These are phyloP conservation scores for Lasiodiplodia citricola DNA, from an alignment of 2,329 filamentous ascomycete genomes.

Conservation along the genomic window DNA sequence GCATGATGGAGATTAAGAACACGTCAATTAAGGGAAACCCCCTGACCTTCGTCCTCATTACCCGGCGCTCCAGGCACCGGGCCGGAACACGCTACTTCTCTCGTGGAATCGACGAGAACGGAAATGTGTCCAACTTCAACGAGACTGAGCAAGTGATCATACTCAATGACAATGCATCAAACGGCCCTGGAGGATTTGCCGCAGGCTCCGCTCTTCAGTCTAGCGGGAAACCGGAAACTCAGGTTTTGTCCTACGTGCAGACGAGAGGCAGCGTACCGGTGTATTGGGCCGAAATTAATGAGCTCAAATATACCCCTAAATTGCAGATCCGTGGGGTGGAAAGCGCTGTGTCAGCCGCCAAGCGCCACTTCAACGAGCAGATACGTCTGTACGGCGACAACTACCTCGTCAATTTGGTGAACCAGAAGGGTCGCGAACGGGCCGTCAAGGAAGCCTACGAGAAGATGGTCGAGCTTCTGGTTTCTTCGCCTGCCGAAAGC, in stretches of 20 bases:
- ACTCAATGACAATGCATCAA: slow-evolving; percentile 77
- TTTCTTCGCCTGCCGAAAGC: slow-evolving; percentile 70
- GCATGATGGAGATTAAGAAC: slow-evolving; percentile 89
- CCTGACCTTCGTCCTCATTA: slow-evolving; percentile 86
- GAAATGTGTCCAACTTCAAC: slow-evolving; percentile 98
- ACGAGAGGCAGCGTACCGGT: slow-evolving; percentile 95
- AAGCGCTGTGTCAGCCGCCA: slow-evolving; percentile 76
- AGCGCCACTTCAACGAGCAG: slow-evolving; percentile 90
- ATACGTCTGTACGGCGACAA: slow-evolving; percentile 94
- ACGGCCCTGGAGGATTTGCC: slow-evolving; percentile 78
- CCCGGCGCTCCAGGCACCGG: slow-evolving; percentile 83
- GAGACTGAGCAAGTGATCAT: slow-evolving; percentile 95
- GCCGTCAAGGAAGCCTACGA: slow-evolving; percentile 93
- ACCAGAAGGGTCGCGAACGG: slow-evolving; percentile 90
- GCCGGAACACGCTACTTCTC: slow-evolving; percentile 95
- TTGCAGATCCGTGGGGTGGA: slow-evolving; percentile 87
- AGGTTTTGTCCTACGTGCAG: slow-evolving; percentile 93
- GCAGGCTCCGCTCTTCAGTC: slow-evolving; percentile 75
- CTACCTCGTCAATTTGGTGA: slow-evolving; percentile 95
- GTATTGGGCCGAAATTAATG: slow-evolving; percentile 96
- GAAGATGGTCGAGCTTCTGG: slow-evolving; percentile 78
- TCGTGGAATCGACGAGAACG: slow-evolving; percentile 88
- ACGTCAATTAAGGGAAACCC: slow-evolving; percentile 85
- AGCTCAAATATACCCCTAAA: slow-evolving; percentile 86
- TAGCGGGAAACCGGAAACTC: slow-evolving; percentile 69